phyloP scores from a whole-genome alignment of 352 stramenopile genomes.

The Pythium grandisporangium region DNA sequence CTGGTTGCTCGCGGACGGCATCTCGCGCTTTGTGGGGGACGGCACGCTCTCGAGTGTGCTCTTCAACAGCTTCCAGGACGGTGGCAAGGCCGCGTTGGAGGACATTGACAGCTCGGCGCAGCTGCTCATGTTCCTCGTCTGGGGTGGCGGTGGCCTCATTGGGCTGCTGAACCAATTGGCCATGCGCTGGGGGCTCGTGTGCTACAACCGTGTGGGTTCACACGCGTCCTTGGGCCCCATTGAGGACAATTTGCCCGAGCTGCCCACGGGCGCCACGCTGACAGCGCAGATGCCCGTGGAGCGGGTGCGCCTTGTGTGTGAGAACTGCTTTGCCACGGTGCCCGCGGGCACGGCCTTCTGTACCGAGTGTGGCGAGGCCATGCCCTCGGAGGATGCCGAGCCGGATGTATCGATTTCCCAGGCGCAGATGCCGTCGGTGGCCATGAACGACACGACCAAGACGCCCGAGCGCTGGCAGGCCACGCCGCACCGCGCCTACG shows the following conservation, averaged over 20 bases:
- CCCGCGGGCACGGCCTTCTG: conserved; percentile 79
- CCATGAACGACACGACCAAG: conserved; percentile 72
- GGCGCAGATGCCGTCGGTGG: conserved; percentile 76
- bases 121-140: conserved; percentile 75
- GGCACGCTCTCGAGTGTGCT: conserved; percentile 53
- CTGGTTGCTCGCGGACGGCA: conserved; percentile 66
- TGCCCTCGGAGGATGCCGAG: conserved; percentile 62
- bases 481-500: conserved; percentile 73
- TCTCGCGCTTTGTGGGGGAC: conserved; percentile 59
- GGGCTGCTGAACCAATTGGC: conserved; percentile 69
- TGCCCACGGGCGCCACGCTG: conserved; percentile 62
- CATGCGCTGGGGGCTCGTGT: conserved; percentile 84
- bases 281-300: conserved; percentile 38
- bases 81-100: conserved; percentile 32
- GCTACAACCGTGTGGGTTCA: conserved; percentile 81
- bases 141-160: conserved; percentile 47
- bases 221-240: conserved; percentile 61
- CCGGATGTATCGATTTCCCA: conserved; percentile 83
- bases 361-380: conserved; percentile 83
- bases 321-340: conserved; percentile 86
- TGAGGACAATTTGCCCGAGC: conserved; percentile 61
- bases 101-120: conserved; percentile 45
- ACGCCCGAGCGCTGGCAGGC: conserved; percentile 78
- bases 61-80: conserved; percentile 57
- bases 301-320: conserved; percentile 76